Evolutionary conservation across 441 rosid genomes (phyloP).

Genomic region (Flueggea neowawraea): DNA sequence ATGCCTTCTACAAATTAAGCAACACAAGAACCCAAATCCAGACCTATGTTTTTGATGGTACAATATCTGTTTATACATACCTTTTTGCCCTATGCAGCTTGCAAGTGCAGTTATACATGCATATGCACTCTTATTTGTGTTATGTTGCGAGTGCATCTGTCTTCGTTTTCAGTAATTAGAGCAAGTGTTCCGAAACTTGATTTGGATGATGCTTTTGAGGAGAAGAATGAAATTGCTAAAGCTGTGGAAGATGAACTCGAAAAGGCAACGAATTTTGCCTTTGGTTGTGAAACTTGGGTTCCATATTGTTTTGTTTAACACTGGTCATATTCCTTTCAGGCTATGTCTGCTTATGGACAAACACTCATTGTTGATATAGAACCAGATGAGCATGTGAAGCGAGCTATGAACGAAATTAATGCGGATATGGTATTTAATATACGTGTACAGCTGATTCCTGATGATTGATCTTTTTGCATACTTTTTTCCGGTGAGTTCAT

Average conservation of each 20-base stretch:
- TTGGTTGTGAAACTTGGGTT: too few relatives aligned
- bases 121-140: too few relatives aligned
- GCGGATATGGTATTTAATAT: conserved; percentile 38
- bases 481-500: too few relatives aligned
- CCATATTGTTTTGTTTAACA: too few relatives aligned
- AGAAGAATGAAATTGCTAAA: conserved; percentile 34
- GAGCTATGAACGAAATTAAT: conserved; percentile 74
- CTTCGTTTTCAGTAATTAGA: conserved; percentile 23
- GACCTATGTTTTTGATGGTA: conserved; percentile 73
- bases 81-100: too few relatives aligned
- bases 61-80: conserved; percentile 1
- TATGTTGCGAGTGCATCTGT: too few relatives aligned
- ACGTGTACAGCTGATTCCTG: too few relatives aligned
- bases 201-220: conserved; percentile 28
- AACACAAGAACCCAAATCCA: conserved; percentile 67
- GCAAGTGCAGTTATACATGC: too few relatives aligned
- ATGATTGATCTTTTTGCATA: too few relatives aligned
- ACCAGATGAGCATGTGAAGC: conserved; percentile 61
- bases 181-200: conserved; percentile 28
- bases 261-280: conserved; percentile 12
- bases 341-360: conserved; percentile 66
- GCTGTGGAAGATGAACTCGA: conserved; percentile 33
- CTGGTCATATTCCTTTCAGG: conserved; percentile 9
- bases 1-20: conserved; percentile 71
- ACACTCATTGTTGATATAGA: conserved; percentile 64